A percentile compares a stretch with the other conserved stretches of the same genome.
Evolutionary conservation across 495 filamentous ascomycete species (phyloP).

Genomic region (Cercophora sp.): DNA sequence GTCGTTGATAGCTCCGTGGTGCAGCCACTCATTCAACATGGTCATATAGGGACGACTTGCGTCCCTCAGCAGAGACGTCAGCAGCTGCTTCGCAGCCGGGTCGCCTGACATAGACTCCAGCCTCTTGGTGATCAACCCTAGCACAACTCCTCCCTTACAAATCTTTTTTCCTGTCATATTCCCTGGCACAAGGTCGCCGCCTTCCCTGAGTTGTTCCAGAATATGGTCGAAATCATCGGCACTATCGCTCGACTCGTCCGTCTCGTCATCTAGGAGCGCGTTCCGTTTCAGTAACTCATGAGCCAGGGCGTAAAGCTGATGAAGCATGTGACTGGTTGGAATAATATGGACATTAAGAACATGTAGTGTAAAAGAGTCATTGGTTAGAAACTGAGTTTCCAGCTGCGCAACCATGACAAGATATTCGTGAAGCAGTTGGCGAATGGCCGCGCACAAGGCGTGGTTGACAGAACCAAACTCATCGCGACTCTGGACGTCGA

Average conservation of each 20-base stretch:
- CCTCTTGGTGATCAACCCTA: slow-evolving; percentile 78
- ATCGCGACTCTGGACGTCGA: slow-evolving; percentile 87
- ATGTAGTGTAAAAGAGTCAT: slow-evolving; percentile 82
- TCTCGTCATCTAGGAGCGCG: slow-evolving; percentile 79
- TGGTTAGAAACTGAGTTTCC: slow-evolving; percentile 85
- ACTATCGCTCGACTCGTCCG: slow-evolving; percentile 77
- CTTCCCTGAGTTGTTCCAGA: slow-evolving; percentile 85
- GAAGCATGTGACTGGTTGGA: slow-evolving; percentile 82
- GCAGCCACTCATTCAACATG: slow-evolving; percentile 98
- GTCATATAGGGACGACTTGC: slow-evolving; percentile 92
- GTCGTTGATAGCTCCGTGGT: slow-evolving; percentile 92
- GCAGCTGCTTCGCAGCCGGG: slow-evolving; percentile 73
- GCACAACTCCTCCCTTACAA: slow-evolving; percentile 88
- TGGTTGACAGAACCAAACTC: slow-evolving; percentile 97
- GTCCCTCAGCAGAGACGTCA: slow-evolving; percentile 78
- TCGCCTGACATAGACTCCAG: slow-evolving; percentile 88
- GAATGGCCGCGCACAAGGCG: slow-evolving; percentile 86
- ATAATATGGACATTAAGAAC: slow-evolving; percentile 87
- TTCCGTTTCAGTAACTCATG: slow-evolving; percentile 85
- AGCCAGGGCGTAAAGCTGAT: slow-evolving; percentile 79
- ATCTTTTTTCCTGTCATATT: slow-evolving; percentile 84
- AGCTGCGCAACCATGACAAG: slow-evolving; percentile 87
- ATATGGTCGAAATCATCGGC: slow-evolving; percentile 64
- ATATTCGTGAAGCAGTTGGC: slow-evolving; percentile 89
- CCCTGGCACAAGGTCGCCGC: slow-evolving; percentile 69